Percentiles rank a stretch among this genome's conserved stretches.
phyloP scores from a whole-genome alignment of 148 eudicot genomes.

The Fagopyrum tataricum region DNA sequence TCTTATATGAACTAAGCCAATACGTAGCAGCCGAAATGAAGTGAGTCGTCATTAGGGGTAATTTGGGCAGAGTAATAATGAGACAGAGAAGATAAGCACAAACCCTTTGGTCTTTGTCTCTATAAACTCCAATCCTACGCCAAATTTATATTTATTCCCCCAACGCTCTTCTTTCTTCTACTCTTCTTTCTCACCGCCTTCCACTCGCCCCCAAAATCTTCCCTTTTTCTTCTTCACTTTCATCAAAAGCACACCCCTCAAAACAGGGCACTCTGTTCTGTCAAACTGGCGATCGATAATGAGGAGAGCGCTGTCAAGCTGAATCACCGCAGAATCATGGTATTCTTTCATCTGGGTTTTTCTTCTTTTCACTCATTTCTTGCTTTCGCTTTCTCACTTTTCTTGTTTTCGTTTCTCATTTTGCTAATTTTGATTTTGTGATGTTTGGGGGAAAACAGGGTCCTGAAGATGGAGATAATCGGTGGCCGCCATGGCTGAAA shows the following conservation, averaged over 20 bases:
- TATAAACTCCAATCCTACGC: conserved; percentile 12
- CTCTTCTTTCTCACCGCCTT: background rate
- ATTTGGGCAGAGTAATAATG: background rate
- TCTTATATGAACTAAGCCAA: too few species aligned
- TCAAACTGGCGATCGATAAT: conserved; percentile 81
- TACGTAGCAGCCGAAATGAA: background rate
- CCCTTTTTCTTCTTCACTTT: background rate
- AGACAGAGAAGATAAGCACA: conserved; percentile 5
- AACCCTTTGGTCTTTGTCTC: background rate
- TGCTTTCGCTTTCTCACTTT: background rate
- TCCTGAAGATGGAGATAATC: conserved; percentile 56
- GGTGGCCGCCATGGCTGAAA: conserved; percentile 86
- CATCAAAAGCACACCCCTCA: background rate
- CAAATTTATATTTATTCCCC: background rate
- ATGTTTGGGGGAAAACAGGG: conserved; percentile 1
- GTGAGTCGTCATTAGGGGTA: background rate
- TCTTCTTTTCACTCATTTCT: background rate
- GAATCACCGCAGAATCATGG: conserved; percentile 77
- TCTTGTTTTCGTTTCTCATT: background rate
- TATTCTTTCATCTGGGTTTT: conserved; percentile 11
- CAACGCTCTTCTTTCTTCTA: conserved; percentile 10
- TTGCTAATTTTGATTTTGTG: background rate
- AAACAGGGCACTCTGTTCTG: conserved; percentile 16
- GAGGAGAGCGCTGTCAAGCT: conserved; percentile 63
- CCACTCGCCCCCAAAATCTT: conserved; percentile 6